phyloP scores from a whole-genome alignment of 1,284 basidiomycete species.

The Inonotus obliquus region DNA sequence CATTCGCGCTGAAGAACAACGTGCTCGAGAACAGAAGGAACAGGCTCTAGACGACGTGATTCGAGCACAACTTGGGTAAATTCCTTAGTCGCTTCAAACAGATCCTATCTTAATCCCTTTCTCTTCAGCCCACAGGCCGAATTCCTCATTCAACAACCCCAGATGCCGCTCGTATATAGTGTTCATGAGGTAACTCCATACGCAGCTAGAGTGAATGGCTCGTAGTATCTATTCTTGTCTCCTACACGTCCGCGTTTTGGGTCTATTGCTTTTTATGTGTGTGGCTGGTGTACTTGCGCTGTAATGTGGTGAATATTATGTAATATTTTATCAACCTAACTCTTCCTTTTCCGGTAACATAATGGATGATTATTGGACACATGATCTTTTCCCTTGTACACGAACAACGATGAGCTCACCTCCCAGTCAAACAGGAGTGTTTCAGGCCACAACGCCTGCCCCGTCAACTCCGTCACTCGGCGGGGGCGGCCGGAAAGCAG shows the following conservation, averaged over 20 bases:
- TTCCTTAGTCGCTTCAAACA: conserved; percentile 15
- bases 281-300: neutral
- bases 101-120: neutral
- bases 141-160: conserved; percentile 14
- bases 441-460: conserved; percentile 7
- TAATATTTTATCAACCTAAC: neutral
- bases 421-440: neutral
- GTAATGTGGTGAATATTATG: neutral
- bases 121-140: conserved; percentile 11
- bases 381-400: neutral
- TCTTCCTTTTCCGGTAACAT: neutral
- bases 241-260: neutral
- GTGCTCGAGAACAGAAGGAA: conserved; percentile 52
- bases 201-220: neutral
- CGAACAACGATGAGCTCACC: conserved; percentile 14
- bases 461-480: conserved; percentile 8
- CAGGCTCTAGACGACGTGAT: conserved; percentile 48
- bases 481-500: conserved; percentile 5
- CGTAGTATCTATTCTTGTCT: neutral
- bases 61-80: conserved; percentile 47
- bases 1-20: conserved; percentile 46
- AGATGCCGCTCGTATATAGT: neutral
- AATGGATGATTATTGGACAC: neutral
- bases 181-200: neutral
- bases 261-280: neutral